Conservation (phyloP, 1,139 yeast genomes). For the Kodamaea derodonti region DNA sequence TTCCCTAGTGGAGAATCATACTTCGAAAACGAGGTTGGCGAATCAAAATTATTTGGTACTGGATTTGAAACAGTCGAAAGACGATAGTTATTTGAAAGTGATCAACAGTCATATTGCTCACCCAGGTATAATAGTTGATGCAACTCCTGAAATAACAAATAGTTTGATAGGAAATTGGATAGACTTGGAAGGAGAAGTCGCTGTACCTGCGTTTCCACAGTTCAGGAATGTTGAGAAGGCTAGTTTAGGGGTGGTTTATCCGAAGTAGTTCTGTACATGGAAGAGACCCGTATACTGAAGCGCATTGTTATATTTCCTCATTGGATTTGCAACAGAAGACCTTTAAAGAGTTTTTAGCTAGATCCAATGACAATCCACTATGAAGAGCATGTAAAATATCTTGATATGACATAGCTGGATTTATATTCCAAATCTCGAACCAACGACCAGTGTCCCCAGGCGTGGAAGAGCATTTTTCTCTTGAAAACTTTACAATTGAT, state of each 20-base stretch:
- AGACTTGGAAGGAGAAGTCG: slow-evolving; percentile 17
- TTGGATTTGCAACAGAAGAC: no score
- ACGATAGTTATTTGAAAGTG: slow-evolving; percentile 31
- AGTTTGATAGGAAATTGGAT: slow-evolving; percentile 19
- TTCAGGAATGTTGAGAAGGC: slow-evolving; percentile 64
- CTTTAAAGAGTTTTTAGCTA: no score
- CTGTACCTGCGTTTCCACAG: slow-evolving; percentile 47
- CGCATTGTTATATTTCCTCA: no score
- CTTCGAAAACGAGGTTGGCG: slow-evolving; percentile 23
- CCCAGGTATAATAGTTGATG: slow-evolving; percentile 51
- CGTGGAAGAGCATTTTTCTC: no score
- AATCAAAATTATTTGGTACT: slow-evolving; percentile 18
- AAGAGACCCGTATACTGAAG: no score
- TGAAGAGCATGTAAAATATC: no score
- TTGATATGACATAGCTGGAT: no score
- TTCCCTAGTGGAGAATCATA: slow-evolving; percentile 23
- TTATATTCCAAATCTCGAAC: no score
- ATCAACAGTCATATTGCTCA: slow-evolving; percentile 51
- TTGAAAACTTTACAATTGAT: no score
- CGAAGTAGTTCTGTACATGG: no score
- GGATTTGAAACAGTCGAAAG: slow-evolving; percentile 13
- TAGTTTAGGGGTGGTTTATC: slow-evolving; percentile 31
- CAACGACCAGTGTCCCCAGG: no score
- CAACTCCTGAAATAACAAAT: slow-evolving; percentile 55
- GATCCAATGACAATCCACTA: no score